A percentile compares a stretch with the other conserved stretches of the same genome.
These are phyloP conservation scores for Aspergillus texensis DNA, from an alignment of 2,329 filamentous ascomycete genomes.

Conservation along the genomic window DNA sequence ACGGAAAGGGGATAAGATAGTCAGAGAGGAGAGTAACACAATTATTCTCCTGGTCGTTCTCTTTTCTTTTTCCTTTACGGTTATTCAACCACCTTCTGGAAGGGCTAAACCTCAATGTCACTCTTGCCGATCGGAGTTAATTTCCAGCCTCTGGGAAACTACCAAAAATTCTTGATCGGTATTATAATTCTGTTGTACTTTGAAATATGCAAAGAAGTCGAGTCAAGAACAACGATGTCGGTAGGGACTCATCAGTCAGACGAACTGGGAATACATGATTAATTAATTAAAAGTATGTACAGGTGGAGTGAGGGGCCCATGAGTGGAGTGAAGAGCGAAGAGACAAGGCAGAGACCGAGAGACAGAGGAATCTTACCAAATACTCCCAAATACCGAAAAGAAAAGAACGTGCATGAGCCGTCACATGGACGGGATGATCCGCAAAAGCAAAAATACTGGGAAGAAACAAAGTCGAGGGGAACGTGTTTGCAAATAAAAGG, in stretches of 20 bases:
- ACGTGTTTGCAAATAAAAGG: background rate
- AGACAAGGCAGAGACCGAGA: background rate
- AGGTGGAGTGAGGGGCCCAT: background rate
- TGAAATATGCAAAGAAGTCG: background rate
- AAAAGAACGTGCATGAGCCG: background rate
- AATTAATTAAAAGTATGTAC: background rate
- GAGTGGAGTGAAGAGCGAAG: background rate
- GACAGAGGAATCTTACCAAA: background rate
- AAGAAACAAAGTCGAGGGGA: background rate
- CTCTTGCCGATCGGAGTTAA: background rate
- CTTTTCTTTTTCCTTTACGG: background rate
- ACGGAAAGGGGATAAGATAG: too few species aligned
- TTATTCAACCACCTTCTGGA: background rate
- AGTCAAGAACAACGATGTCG: background rate
- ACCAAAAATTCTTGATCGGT: background rate
- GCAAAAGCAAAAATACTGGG: background rate
- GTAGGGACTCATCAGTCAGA: background rate
- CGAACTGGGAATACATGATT: background rate
- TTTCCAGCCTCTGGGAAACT: background rate
- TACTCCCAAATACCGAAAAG: background rate
- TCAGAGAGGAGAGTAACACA: background rate
- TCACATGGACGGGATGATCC: constrained; percentile 1
- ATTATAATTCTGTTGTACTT: background rate
- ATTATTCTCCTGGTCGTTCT: too few species aligned
- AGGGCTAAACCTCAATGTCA: background rate